Conservation (phyloP, 1,284 basidiomycete genomes). For the Earliella scabrosa region DNA sequence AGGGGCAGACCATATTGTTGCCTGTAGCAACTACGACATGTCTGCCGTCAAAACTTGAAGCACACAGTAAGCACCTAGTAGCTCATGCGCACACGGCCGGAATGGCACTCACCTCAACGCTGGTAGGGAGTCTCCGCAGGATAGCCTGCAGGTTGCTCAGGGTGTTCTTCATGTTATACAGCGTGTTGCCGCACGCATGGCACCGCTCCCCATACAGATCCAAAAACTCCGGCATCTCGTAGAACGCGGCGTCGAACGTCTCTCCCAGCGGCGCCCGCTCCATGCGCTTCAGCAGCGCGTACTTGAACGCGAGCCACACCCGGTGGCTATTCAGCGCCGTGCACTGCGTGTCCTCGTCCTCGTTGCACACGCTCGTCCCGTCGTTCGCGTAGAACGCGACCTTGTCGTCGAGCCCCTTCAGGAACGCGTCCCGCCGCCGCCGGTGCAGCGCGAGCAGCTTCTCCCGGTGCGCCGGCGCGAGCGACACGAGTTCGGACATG, state of each 20-base stretch:
- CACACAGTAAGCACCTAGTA: no score
- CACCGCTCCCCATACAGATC: no score
- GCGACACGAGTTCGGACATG: conserved; percentile 16
- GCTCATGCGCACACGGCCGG: no score
- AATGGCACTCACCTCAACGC: no score
- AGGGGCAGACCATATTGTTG: no score
- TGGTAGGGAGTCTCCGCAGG: no score
- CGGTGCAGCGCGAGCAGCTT: conserved; percentile 30
- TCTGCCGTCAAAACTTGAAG: no score
- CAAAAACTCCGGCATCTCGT: conserved; percentile 20
- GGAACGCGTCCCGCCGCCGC: conserved; percentile 21
- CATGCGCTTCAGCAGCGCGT: conserved; percentile 19
- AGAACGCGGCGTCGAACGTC: conserved; percentile 12
- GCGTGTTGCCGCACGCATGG: no score
- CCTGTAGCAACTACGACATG: no score
- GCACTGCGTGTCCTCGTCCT: background rate
- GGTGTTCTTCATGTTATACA: no score
- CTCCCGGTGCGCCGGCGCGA: conserved; percentile 21
- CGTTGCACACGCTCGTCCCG: conserved; percentile 21
- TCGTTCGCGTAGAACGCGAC: conserved; percentile 24
- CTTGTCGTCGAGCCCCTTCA: conserved; percentile 23
- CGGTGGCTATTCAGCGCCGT: conserved; percentile 1
- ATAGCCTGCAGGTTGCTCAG: no score
- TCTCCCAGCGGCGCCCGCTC: conserved; percentile 15
- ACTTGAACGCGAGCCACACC: conserved; percentile 26